phyloP scores from a whole-genome alignment of 2,329 filamentous ascomycete species.

The Venturia nashicola region DNA sequence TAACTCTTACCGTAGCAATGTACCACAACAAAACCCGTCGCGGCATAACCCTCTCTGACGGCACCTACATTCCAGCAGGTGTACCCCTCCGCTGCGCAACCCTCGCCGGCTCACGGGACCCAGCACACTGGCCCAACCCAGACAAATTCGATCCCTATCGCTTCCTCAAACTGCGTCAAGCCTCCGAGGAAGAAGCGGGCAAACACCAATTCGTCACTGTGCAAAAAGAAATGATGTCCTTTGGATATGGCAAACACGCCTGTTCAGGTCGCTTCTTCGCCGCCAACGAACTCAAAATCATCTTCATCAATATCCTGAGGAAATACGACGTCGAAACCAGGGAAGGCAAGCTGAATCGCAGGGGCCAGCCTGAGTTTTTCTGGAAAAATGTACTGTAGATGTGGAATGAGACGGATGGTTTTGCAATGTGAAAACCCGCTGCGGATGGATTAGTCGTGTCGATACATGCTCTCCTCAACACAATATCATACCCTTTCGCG shows the following conservation, averaged over 20 bases:
- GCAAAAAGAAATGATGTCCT: not conserved
- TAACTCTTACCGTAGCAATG: constrained; percentile 17
- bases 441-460: no score
- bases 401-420: no score
- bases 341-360: no score
- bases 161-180: not conserved
- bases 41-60: constrained; percentile 23
- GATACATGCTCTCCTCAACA: no score
- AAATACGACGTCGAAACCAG: not conserved
- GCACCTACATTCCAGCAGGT: constrained; percentile 22
- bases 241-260: constrained; percentile 8
- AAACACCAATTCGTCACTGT: not conserved
- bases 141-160: constrained; percentile 4
- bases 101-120: not conserved
- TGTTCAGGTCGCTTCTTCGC: constrained; percentile 34
- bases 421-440: no score
- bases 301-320: constrained; percentile 27
- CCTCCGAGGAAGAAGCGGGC: not conserved
- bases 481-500: no score
- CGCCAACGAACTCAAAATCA: constrained; percentile 33
- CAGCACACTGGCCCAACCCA: constrained; percentile 2
- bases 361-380: no score
- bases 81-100: constrained; percentile 18
- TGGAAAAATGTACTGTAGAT: no score
- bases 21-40: constrained; percentile 22